Evolutionary conservation across 805 yeast species (phyloP).

Genomic region (Grigorovia transvaalensis): DNA sequence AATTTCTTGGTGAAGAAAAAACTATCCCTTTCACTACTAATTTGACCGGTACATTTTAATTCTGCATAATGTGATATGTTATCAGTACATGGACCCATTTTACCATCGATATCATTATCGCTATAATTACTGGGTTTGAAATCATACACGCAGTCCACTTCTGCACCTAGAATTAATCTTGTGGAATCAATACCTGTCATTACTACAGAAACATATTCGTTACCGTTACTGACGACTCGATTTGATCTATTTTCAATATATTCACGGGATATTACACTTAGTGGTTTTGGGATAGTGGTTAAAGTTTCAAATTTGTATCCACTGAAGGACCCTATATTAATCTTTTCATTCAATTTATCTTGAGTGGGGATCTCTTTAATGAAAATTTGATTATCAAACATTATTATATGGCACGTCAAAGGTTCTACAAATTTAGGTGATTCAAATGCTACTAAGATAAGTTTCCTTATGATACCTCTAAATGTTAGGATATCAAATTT

Average conservation of each 20-base stretch:
- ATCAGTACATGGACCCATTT: conserved; percentile 19
- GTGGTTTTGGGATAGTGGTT: conserved; percentile 65
- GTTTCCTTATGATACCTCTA: conserved; percentile 70
- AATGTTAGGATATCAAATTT: conserved; percentile 66
- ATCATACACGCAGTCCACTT: conserved; percentile 88
- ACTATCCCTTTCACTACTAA: conserved; percentile 47
- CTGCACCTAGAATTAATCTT: conserved; percentile 71
- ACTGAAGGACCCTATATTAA: conserved; percentile 38
- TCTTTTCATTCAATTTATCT: neutral
- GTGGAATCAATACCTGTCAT: conserved; percentile 73
- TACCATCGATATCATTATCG: neutral
- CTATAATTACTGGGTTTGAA: conserved; percentile 31
- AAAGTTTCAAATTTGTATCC: conserved; percentile 85
- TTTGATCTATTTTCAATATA: conserved; percentile 57
- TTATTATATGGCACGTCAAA: conserved; percentile 50
- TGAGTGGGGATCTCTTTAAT: conserved; percentile 37
- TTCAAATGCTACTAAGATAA: conserved; percentile 47
- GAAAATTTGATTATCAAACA: conserved; percentile 68
- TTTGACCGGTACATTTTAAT: conserved; percentile 58
- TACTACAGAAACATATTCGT: conserved; percentile 73
- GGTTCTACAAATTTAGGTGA: conserved; percentile 33
- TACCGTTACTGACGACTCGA: conserved; percentile 53
- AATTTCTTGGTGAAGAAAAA: conserved; percentile 65
- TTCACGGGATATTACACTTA: conserved; percentile 55
- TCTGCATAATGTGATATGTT: conserved; percentile 72